A percentile compares a stretch with the other conserved stretches of the same genome.
phyloP scores from a whole-genome alignment of 2,329 filamentous ascomycete genomes.

The Leptoxyphium fumago region DNA sequence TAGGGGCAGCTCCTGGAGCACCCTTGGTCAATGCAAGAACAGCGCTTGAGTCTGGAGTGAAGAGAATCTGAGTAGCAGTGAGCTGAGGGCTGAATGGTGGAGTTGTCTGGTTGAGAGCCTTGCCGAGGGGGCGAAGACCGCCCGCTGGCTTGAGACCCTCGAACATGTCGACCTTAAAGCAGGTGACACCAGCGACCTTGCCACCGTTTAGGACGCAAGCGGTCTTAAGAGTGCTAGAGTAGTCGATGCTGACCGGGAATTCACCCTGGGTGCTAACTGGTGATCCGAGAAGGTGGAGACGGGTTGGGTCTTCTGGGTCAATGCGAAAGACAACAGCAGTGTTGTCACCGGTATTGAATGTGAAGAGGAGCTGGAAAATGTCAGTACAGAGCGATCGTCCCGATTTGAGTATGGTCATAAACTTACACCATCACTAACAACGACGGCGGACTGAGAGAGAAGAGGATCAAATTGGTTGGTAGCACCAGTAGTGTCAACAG shows the following conservation, averaged over 20 bases:
- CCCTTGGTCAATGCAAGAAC: slow-evolving; percentile 8
- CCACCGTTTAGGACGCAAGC: slow-evolving; percentile 8
- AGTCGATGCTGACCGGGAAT: slow-evolving; percentile 7
- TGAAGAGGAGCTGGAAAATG: slow-evolving; percentile 7
- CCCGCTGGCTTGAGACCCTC: slow-evolving; percentile 3
- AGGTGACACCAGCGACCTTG: slow-evolving; percentile 5
- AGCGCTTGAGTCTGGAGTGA: slow-evolving; percentile 8
- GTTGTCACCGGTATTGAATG: slow-evolving; percentile 7
- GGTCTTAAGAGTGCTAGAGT: slow-evolving; percentile 5
- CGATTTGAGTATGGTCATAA: background rate
- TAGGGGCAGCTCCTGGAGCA: slow-evolving; percentile 1
- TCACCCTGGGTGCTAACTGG: slow-evolving; percentile 5
- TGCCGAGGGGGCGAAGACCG: slow-evolving; percentile 2
- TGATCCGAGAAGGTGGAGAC: slow-evolving; percentile 3
- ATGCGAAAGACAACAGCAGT: slow-evolving; percentile 7
- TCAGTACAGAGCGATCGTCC: background rate
- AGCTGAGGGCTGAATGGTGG: slow-evolving; percentile 5
- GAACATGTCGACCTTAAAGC: slow-evolving; percentile 4
- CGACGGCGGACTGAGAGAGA: slow-evolving; percentile 1
- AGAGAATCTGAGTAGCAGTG: slow-evolving; percentile 6
- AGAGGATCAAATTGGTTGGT: slow-evolving; percentile 1
- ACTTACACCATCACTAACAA: slow-evolving; percentile 3
- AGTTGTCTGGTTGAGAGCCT: slow-evolving; percentile 5
- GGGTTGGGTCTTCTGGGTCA: slow-evolving; percentile 3
- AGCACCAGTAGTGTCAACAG: slow-evolving; percentile 1